phyloP scores from a whole-genome alignment of 768 basidiomycete species.

The Crassisporium funariophilum region DNA sequence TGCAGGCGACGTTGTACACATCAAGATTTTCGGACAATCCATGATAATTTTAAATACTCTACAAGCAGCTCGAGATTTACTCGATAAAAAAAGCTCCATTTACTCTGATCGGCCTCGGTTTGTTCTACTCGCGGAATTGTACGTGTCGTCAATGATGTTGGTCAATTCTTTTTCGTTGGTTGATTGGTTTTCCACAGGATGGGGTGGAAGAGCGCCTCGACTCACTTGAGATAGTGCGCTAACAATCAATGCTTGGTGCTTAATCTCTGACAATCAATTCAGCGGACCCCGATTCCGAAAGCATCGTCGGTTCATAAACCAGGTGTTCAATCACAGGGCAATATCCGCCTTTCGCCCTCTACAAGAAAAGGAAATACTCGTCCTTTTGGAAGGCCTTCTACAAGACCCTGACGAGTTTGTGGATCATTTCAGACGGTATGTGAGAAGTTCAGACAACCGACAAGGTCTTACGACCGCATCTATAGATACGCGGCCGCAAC shows the following conservation, averaged over 20 bases:
- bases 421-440: constrained; percentile 46
- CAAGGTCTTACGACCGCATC: constrained; percentile 1
- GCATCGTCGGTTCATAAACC: constrained; percentile 53
- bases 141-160: constrained; percentile 21
- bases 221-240: constrained; percentile 49
- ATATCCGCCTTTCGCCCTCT: constrained; percentile 40
- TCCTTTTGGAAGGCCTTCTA: constrained; percentile 42
- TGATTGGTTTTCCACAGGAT: constrained; percentile 33
- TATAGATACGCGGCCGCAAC: constrained; percentile 48
- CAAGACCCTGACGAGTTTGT: constrained; percentile 40
- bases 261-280: constrained; percentile 4
- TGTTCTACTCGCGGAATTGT: constrained; percentile 51
- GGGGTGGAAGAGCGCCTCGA: constrained; percentile 51
- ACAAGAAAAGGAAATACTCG: constrained; percentile 44
- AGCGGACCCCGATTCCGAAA: constrained; percentile 55
- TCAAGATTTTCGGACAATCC: constrained; percentile 44
- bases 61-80: constrained; percentile 45
- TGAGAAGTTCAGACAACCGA: not conserved
- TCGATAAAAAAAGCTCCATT: constrained; percentile 56
- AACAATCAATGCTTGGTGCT: constrained; percentile 5
- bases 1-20: constrained; percentile 46
- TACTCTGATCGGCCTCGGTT: constrained; percentile 56
- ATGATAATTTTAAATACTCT: constrained; percentile 53
- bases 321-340: constrained; percentile 48
- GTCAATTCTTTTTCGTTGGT: not conserved